phyloP scores from a whole-genome alignment of 306 rosid species.

The Lithocarpus polystachyus region DNA sequence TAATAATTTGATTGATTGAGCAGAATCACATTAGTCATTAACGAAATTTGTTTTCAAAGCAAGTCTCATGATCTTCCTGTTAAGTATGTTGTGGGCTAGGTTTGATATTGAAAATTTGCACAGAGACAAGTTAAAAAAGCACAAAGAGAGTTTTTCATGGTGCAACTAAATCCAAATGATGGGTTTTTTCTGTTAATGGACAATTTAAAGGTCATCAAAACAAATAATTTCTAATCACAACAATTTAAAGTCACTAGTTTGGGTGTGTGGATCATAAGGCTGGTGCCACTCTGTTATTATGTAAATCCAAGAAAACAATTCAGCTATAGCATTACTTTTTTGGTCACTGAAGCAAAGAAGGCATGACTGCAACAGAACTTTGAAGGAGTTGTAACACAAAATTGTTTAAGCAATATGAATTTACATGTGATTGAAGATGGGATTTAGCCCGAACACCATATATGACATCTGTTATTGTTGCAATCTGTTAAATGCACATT shows the following conservation, averaged over 20 bases:
- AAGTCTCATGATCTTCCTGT: too few relatives aligned
- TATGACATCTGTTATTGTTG: constrained; percentile 58
- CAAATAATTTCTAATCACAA: not conserved
- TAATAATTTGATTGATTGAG: not conserved
- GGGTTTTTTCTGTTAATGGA: not conserved
- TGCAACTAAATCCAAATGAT: not conserved
- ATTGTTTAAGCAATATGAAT: not conserved
- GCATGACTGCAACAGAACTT: not conserved
- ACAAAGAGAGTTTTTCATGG: not conserved
- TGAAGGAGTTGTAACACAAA: constrained; percentile 4
- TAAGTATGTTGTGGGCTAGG: not conserved
- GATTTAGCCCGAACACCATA: constrained; percentile 84
- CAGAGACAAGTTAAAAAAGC: not conserved
- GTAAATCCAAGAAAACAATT: not conserved
- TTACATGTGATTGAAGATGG: constrained; percentile 86
- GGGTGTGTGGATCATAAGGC: not conserved
- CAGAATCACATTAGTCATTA: not conserved
- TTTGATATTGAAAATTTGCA: not conserved
- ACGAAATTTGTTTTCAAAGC: not conserved
- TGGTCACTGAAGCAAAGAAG: constrained; percentile 1
- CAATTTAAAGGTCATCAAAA: not conserved
- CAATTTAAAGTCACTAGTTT: not conserved
- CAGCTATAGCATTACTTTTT: not conserved
- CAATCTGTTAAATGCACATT: constrained; percentile 45
- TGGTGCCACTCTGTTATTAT: not conserved